These are phyloP conservation scores for Rhazya stricta DNA, from an alignment of 257 asterid genomes.

Conservation along the genomic window DNA sequence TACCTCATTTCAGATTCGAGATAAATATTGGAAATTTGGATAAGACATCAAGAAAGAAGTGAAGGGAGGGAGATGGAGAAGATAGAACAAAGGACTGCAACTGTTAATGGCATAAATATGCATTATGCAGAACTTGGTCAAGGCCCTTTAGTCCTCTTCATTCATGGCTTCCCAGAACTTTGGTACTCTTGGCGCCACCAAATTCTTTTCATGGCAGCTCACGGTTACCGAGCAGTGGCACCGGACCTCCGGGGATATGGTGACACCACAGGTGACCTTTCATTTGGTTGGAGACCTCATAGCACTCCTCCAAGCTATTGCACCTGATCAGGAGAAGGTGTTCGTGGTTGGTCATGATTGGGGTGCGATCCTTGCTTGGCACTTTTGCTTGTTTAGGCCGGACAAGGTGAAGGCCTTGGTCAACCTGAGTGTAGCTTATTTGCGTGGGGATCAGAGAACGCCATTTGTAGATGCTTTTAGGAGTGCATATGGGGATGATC, in stretches of 20 bases:
- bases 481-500: slow-evolving; percentile 18
- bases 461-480: slow-evolving; percentile 5
- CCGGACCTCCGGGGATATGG: slow-evolving; percentile 35
- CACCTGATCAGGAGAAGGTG: slow-evolving; percentile 13
- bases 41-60: background rate
- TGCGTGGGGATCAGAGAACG: slow-evolving; percentile 12
- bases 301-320: slow-evolving; percentile 19
- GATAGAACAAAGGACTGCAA: slow-evolving; percentile 1
- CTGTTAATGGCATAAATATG: slow-evolving; percentile 11
- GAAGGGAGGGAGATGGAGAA: slow-evolving; percentile 7
- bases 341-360: slow-evolving; percentile 26
- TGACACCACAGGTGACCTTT: slow-evolving; percentile 18
- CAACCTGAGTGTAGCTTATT: slow-evolving; percentile 21
- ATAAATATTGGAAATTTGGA: background rate
- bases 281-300: slow-evolving; percentile 30
- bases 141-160: slow-evolving; percentile 18
- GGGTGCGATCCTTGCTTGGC: slow-evolving; percentile 30
- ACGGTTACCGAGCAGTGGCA: slow-evolving; percentile 28
- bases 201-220: slow-evolving; percentile 20
- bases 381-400: slow-evolving; percentile 25
- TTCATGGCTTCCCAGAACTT: slow-evolving; percentile 24
- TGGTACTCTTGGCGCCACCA: slow-evolving; percentile 31
- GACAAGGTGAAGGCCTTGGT: slow-evolving; percentile 31
- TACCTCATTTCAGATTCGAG: background rate
- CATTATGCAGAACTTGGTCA: slow-evolving; percentile 15